Base-by-base conservation (phyloP, 371 early-diverging fungal genomes). In the Mortierella sp. region DNA sequence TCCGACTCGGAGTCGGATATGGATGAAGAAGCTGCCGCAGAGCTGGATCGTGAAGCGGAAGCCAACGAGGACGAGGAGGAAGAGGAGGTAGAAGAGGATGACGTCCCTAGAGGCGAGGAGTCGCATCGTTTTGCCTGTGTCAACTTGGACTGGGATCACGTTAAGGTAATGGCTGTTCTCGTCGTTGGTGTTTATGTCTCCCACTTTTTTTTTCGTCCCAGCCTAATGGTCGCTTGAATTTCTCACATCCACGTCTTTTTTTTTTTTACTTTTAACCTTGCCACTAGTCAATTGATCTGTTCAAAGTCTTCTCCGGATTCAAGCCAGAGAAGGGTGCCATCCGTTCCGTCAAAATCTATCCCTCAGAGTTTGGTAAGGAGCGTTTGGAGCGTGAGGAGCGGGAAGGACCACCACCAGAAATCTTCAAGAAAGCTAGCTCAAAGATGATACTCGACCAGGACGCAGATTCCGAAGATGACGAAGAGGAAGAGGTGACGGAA, bases 111-210 rank as follows among this genome's bases (percentile, higher is more conserved):
- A 37, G 97, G 97, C 34, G 96, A 95, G 6, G 94, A 94, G 51
- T 93, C 98, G 0, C 80, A 82, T 26, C 85, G 99, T 26, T 86
- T 99, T 52, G 99, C 98, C 14, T 87, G 90, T 19, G 94, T 99
- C 21, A 97, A 98, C 69, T 80, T 99, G 89, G 99, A 99, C 81
- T 98, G 99, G 99, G 97, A 97, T 67, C 89, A 96, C 50, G 83
- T 96, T 53, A 92, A 87, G 69, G 80, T 72, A 73, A 27, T 19
- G 14, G 5, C 19, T 31, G 15, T 5, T 42, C 21, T 43, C 9
- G 5, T 21, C 41, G 7, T 1, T n/a, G 12, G 4, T n/a, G n/a
- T n/a, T 8, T 9, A 1, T 8, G 23, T n/a, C 11, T 7, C 27
- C 14, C 6, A 15, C 21, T 31, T 17, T 23, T 11, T 5, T 15